A percentile compares a stretch with the other conserved stretches of the same genome.
Conservation (phyloP, 164 flowering plant genomes). For the grape (Vitis vinifera) region DNA sequence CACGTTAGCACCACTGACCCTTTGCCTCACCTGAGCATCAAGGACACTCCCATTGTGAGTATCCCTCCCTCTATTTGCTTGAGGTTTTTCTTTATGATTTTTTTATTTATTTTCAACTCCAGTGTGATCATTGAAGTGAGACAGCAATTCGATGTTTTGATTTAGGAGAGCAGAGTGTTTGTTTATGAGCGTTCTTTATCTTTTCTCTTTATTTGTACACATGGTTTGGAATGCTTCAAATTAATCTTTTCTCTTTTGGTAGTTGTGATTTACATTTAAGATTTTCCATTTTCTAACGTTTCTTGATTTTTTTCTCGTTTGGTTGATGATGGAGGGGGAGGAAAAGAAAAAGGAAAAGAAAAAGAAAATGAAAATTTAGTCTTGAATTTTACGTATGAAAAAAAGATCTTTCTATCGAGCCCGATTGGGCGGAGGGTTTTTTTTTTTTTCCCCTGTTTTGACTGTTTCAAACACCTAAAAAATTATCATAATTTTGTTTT, state of each 20-base stretch:
- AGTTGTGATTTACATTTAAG: no score
- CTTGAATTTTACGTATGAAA: no score
- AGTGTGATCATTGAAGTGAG: background rate
- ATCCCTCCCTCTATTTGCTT: background rate
- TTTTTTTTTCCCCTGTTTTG: no score
- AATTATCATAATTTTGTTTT: no score
- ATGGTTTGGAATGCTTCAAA: background rate
- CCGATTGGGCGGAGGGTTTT: no score
- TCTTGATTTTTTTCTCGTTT: background rate
- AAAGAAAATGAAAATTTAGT: background rate
- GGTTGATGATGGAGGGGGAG: background rate
- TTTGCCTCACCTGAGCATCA: conserved; percentile 61
- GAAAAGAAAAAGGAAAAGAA: background rate
- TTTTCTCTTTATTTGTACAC: background rate
- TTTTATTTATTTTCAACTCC: background rate
- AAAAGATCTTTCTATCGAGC: no score
- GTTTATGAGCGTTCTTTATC: no score
- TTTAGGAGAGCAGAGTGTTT: no score
- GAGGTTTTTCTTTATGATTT: background rate
- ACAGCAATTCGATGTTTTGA: no score
- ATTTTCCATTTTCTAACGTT: background rate
- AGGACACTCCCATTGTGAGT: conserved; percentile 66
- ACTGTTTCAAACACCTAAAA: no score
- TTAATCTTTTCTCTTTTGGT: no score
- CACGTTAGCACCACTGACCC: conserved; percentile 52